These are phyloP conservation scores for Botrytis pseudocinerea DNA, from an alignment of 2,329 filamentous ascomycete genomes.

Conservation along the genomic window DNA sequence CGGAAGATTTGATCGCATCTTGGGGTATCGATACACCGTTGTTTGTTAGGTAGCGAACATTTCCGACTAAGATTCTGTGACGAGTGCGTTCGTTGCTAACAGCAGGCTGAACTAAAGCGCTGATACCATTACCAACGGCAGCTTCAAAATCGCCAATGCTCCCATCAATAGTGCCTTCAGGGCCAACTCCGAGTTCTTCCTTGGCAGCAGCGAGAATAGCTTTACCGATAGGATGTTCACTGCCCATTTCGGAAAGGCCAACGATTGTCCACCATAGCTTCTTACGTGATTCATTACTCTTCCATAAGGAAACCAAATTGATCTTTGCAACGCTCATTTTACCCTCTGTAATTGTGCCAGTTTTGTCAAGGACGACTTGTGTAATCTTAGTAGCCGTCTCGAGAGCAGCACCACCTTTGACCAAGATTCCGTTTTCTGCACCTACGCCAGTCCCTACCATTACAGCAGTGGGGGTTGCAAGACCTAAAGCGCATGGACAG, in stretches of 20 bases:
- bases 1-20: conserved; percentile 62
- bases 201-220: conserved; percentile 79
- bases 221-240: conserved; percentile 93
- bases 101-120: conserved; percentile 76
- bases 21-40: conserved; percentile 67
- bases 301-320: conserved; percentile 69
- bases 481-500: conserved; percentile 92
- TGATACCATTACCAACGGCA: conserved; percentile 80
- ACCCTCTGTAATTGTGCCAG: conserved; percentile 88
- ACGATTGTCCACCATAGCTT: conserved; percentile 94
- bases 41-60: conserved; percentile 72
- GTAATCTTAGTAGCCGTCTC: conserved; percentile 89
- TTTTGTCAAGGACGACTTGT: conserved; percentile 92
- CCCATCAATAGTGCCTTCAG: conserved; percentile 76
- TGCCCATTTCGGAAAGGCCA: conserved; percentile 91
- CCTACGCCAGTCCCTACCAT: conserved; percentile 99
- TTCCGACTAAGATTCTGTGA: conserved; percentile 82
- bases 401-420: conserved; percentile 91
- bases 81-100: conserved; percentile 65
- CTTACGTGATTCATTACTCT: conserved; percentile 63
- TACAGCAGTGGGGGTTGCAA: conserved; percentile 93
- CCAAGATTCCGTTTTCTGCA: conserved; percentile 93
- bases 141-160: conserved; percentile 83
- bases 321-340: conserved; percentile 88
- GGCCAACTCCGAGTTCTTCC: conserved; percentile 68